Evolutionary conservation across 192 early-diverging fungal genomes (phyloP).

Genomic region (Coemansia javaensis): DNA sequence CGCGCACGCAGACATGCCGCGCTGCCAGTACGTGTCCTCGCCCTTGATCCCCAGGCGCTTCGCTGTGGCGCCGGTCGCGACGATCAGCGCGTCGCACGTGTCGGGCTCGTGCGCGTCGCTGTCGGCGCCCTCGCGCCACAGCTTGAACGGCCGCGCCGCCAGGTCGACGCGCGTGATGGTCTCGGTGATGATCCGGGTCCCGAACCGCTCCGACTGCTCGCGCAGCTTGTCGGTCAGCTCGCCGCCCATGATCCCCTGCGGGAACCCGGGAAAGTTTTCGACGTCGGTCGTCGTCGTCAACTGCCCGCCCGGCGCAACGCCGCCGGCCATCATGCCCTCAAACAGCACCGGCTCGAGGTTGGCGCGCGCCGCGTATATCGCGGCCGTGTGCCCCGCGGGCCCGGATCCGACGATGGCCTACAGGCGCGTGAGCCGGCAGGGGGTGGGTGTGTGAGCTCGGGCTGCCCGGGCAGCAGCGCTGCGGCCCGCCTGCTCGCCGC

Average conservation of each 20-base stretch:
- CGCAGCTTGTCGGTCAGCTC: conserved; percentile 85
- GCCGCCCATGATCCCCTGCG: conserved; percentile 79
- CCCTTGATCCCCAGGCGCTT: conserved; percentile 85
- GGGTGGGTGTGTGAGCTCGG: background rate
- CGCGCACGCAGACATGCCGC: conserved; percentile 98
- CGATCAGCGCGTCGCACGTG: conserved; percentile 77
- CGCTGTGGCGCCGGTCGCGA: conserved; percentile 99
- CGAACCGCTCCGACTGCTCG: conserved; percentile 80
- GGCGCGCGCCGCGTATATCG: conserved; percentile 92
- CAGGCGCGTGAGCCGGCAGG: background rate
- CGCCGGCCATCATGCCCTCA: conserved; percentile 95
- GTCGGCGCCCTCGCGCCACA: conserved; percentile 82
- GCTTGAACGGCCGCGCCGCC: conserved; percentile 72
- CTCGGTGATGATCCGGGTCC: conserved; percentile 84
- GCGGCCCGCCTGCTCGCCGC: no score
- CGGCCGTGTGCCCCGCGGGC: conserved; percentile 96
- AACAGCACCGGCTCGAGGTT: conserved; percentile 90
- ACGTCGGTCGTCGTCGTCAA: conserved; percentile 96
- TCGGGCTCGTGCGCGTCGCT: conserved; percentile 59
- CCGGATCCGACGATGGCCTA: conserved; percentile 83
- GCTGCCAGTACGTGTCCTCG: conserved; percentile 94
- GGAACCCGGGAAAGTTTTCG: conserved; percentile 96
- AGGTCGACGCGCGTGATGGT: conserved; percentile 87
- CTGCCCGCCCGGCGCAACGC: conserved; percentile 71
- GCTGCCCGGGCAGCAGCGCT: background rate